Evolutionary conservation across 345 rosid species (phyloP).

Genomic region (Diplotaxis tenuifolia): DNA sequence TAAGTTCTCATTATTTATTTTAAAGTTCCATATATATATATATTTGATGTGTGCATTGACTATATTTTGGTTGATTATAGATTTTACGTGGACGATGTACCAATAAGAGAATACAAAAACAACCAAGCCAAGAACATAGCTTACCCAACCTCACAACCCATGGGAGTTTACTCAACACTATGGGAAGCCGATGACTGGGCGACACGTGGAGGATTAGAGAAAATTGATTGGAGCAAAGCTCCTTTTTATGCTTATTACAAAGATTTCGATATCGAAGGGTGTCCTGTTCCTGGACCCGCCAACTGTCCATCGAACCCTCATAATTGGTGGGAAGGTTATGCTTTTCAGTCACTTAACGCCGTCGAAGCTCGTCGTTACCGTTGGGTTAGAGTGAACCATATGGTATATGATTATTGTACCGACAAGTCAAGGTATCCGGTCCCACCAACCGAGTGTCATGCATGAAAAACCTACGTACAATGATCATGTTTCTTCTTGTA

Average conservation of each 20-base stretch:
- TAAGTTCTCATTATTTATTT: not conserved
- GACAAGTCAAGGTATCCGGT: constrained; percentile 77
- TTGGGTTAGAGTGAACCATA: constrained; percentile 92
- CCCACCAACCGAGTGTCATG: constrained; percentile 72
- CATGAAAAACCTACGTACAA: constrained; percentile 39
- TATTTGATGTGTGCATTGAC: not conserved
- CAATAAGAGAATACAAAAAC: constrained; percentile 90
- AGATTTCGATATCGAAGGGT: constrained; percentile 88
- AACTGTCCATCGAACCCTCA: constrained; percentile 54
- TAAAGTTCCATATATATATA: not conserved
- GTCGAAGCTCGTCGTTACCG: constrained; percentile 74
- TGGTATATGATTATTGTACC: constrained; percentile 87
- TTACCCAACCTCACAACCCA: constrained; percentile 72
- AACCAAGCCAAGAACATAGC: constrained; percentile 61
- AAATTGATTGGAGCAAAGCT: constrained; percentile 86
- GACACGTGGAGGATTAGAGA: constrained; percentile 91
- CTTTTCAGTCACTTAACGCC: constrained; percentile 60
- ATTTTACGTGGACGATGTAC: constrained; percentile 72
- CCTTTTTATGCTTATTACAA: constrained; percentile 81
- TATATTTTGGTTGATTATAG: constrained; percentile 37
- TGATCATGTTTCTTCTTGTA: constrained; percentile 34
- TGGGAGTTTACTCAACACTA: constrained; percentile 85
- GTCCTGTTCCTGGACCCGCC: constrained; percentile 77
- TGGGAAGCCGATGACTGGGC: constrained; percentile 99
- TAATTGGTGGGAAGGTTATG: constrained; percentile 83